Evolutionary conservation across 768 basidiomycete genomes (phyloP), one percentile per base, ranked within the genome.

Genomic region (Mrakia gelida): DNA sequence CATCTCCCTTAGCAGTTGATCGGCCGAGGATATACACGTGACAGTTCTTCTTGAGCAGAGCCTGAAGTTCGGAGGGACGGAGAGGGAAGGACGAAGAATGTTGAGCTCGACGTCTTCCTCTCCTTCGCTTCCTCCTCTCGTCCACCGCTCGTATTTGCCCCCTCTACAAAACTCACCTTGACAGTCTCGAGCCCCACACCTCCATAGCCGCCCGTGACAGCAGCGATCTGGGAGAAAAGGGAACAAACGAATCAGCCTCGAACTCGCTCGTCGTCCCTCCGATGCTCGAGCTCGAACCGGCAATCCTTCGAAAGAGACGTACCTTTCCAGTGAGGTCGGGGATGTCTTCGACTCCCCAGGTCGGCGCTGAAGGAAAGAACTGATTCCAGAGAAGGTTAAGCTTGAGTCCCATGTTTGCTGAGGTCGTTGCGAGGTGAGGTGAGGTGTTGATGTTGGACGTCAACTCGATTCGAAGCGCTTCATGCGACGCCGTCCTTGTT

Each of bases 21-120:
- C 78, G 38, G 26, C 78, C 78, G 28, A 75, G 61, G 73, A 79
- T 79, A 34, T 65, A 75, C 1, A 79, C 78, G n/a, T 28, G 52
- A 13, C 73, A 73, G 63, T 75, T 75, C 54, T 79, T 74, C 8
- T 45, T 34, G 10, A 79, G 52, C 9, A 79, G 59, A 34, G 72
- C 72, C 73, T 75, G n/a, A 16, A 15, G 9, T 45, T 45, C 45
- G 45, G 45, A 45, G 45, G 45, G 45, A 23, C 21, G 23, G 54
- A 56, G 8, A 4, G n/a, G 41, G 43, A 21, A n/a, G 56, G 32
- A 23, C 6, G 3, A 30, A 65, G 4, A 30, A 75, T 18, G 34
- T 34, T 52, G 11, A 43, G 56, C 21, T 28, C 54, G 54, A 56
- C 54, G 54, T 23, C 26, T 21, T 56, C 54, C 23, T 10, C 2